These are phyloP conservation scores for Cystofilobasidium capitatum DNA, from an alignment of 768 basidiomycete genomes.

Conservation along the genomic window DNA sequence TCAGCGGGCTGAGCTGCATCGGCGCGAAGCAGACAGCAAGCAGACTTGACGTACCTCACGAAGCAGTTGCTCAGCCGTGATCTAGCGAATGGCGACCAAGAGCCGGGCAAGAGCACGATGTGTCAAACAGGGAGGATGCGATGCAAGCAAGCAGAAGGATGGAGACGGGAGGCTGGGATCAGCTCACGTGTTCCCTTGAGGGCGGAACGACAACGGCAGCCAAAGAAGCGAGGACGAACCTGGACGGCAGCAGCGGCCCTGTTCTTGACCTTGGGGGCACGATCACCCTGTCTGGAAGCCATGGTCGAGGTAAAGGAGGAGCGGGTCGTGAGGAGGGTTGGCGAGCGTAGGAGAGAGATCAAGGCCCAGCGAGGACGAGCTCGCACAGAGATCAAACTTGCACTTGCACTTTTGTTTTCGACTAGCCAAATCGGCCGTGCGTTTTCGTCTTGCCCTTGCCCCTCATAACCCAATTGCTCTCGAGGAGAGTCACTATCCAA, in stretches of 20 bases:
- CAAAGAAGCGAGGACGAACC: constrained; percentile 43
- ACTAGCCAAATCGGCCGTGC: too few relatives aligned
- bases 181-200: too few relatives aligned
- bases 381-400: too few relatives aligned
- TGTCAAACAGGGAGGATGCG: background rate
- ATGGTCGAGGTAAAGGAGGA: constrained; percentile 17
- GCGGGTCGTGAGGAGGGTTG: background rate
- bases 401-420: too few relatives aligned
- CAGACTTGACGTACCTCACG: constrained; percentile 57
- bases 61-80: constrained; percentile 94
- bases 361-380: background rate
- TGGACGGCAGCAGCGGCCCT: constrained; percentile 89
- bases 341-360: too few relatives aligned
- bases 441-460: too few relatives aligned
- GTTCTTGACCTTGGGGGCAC: constrained; percentile 68
- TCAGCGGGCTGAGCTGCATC: background rate
- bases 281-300: constrained; percentile 30
- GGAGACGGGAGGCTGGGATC: background rate
- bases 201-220: too few relatives aligned
- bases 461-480: too few relatives aligned
- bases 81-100: constrained; percentile 46
- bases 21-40: background rate
- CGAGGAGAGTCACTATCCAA: too few relatives aligned
- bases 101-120: constrained; percentile 28
- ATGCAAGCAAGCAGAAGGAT: background rate